A percentile compares a stretch with the other conserved stretches of the same genome.
Conservation (phyloP, 2,329 filamentous ascomycete genomes). For the Sclerotiophoma versabilis region DNA sequence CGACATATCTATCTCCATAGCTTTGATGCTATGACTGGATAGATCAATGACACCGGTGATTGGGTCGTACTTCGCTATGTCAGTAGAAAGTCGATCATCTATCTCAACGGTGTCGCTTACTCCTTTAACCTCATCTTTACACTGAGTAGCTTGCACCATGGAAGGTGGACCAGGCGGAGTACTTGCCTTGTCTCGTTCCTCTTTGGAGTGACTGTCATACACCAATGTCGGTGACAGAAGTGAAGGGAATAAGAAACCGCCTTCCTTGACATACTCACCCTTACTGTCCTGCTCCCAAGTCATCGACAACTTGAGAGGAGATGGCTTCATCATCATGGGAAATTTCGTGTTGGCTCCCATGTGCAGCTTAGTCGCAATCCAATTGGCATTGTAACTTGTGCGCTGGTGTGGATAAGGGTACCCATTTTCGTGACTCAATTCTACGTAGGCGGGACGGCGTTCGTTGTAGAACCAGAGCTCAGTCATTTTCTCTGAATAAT, state of each 20-base stretch:
- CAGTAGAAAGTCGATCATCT: neutral
- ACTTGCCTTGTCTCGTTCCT: neutral
- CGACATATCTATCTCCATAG: neutral
- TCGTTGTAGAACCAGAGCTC: neutral
- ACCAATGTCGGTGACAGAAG: neutral
- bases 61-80: neutral
- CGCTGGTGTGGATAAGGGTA: neutral
- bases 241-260: neutral
- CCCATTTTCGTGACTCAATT: slow-evolving; percentile 7
- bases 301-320: neutral
- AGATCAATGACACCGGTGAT: neutral
- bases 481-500: neutral
- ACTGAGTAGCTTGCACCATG: neutral
- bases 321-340: neutral
- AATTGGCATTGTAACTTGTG: slow-evolving; percentile 7
- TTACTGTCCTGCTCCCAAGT: neutral
- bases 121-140: neutral
- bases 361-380: neutral
- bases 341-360: neutral
- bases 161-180: neutral
- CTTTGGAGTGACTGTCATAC: neutral
- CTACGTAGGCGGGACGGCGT: slow-evolving; percentile 20
- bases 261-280: neutral
- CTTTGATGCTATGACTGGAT: neutral
- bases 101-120: neutral